Percentiles rank a stretch among this genome's conserved stretches.
Conservation (phyloP, 2,329 filamentous ascomycete genomes). For the Aspergillus costaricaensis region DNA sequence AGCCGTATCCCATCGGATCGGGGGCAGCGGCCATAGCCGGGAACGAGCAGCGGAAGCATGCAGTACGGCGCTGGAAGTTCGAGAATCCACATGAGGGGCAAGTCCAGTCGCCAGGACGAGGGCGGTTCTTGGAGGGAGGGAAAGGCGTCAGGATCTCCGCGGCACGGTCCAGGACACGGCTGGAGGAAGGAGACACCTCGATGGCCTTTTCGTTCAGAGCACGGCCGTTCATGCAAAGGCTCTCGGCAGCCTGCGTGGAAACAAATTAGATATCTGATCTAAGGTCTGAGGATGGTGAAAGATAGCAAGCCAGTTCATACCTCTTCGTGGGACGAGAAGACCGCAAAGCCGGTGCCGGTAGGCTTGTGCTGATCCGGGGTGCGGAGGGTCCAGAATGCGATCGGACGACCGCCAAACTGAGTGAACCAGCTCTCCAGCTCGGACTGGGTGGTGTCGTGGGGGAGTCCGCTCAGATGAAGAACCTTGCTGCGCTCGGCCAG, state of each 20-base stretch:
- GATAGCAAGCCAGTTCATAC: conserved; percentile 55
- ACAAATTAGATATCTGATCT: conserved; percentile 13
- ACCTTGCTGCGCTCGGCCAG: conserved; percentile 96
- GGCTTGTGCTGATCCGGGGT: conserved; percentile 99
- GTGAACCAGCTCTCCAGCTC: conserved; percentile 99
- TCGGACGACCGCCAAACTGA: conserved; percentile 94
- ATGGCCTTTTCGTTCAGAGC: conserved; percentile 98
- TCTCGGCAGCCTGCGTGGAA: conserved; percentile 73
- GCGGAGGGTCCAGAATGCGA: conserved; percentile 97
- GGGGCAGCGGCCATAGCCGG: conserved; percentile 84
- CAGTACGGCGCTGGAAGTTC: conserved; percentile 97
- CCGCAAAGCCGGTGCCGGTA: conserved; percentile 96
- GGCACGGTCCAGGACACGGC: conserved; percentile 90
- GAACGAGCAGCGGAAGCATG: conserved; percentile 98
- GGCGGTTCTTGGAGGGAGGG: conserved; percentile 97
- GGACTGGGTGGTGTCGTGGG: conserved; percentile 97
- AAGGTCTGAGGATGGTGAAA: conserved; percentile 7
- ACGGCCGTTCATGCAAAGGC: conserved; percentile 97
- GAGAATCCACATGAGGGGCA: conserved; percentile 98
- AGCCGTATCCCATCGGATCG: conserved; percentile 71
- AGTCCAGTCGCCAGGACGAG: conserved; percentile 96
- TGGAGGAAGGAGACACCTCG: conserved; percentile 96
- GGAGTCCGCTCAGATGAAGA: conserved; percentile 93
- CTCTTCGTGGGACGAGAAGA: conserved; percentile 99
- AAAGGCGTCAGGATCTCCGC: conserved; percentile 96